These are phyloP conservation scores for Nitzschia palea DNA, from an alignment of 108 stramenopile species.

Conservation along the genomic window DNA sequence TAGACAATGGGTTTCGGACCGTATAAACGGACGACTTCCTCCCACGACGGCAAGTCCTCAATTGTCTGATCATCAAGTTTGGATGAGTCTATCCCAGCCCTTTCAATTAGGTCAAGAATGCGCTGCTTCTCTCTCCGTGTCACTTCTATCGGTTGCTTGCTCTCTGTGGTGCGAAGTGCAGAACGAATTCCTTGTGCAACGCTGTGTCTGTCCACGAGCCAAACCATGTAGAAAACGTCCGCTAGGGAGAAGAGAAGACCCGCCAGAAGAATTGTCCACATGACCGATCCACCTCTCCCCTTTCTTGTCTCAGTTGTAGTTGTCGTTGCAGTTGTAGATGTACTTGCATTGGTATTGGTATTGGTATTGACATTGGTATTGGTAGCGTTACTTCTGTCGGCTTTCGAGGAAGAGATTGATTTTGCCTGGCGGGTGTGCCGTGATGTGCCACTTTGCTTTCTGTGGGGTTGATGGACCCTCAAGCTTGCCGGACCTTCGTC, in stretches of 20 bases:
- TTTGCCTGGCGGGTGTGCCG: too few relatives aligned
- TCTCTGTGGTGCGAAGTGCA: background rate
- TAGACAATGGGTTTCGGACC: slow-evolving; percentile 46
- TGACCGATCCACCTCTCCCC: slow-evolving; percentile 1
- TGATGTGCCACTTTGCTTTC: too few relatives aligned
- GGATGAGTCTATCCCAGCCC: slow-evolving; percentile 23
- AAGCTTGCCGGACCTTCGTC: too few relatives aligned
- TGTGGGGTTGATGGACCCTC: too few relatives aligned
- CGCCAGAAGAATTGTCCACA: slow-evolving; percentile 11
- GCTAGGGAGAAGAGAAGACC: slow-evolving; percentile 20
- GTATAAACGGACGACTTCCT: slow-evolving; percentile 34
- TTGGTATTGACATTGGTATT: too few relatives aligned
- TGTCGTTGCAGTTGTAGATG: too few relatives aligned
- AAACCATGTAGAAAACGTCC: slow-evolving; percentile 26
- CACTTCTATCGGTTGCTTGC: background rate
- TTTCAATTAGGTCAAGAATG: slow-evolving; percentile 21
- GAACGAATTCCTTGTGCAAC: too few relatives aligned
- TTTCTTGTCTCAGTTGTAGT: too few relatives aligned
- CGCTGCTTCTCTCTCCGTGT: slow-evolving; percentile 12
- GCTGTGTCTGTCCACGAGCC: slow-evolving; percentile 12
- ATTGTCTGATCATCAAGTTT: slow-evolving; percentile 22
- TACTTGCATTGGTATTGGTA: too few relatives aligned
- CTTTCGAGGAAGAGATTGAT: too few relatives aligned
- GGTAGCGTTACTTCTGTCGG: too few relatives aligned
- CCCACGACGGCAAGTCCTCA: slow-evolving; percentile 41